Evolutionary conservation across 345 rosid species (phyloP).

Genomic region (Murraya koenigii): DNA sequence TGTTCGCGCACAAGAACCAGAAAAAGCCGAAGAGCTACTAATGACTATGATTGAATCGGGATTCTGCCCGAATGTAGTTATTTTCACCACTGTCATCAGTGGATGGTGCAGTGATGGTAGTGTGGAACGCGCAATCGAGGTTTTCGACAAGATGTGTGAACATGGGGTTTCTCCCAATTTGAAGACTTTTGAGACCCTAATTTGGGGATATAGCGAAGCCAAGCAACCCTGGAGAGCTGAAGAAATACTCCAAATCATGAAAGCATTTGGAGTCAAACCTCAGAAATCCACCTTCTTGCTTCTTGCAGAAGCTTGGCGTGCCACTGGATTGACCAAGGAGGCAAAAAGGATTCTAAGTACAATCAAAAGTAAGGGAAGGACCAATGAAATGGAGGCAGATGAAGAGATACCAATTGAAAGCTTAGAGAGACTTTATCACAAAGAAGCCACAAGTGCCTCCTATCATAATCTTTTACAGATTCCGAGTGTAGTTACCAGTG

Average conservation of each 20-base stretch:
- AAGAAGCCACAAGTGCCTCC: constrained; percentile 24
- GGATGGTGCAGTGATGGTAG: constrained; percentile 61
- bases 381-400: constrained; percentile 10
- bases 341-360: constrained; percentile 39
- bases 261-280: constrained; percentile 48
- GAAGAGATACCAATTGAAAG: constrained; percentile 36
- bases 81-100: constrained; percentile 56
- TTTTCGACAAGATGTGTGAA: constrained; percentile 52
- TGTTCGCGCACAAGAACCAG: constrained; percentile 50
- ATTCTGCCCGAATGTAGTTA: constrained; percentile 44
- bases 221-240: constrained; percentile 73
- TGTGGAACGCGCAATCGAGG: constrained; percentile 49
- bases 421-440: constrained; percentile 47
- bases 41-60: constrained; percentile 38
- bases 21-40: constrained; percentile 54
- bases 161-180: constrained; percentile 51
- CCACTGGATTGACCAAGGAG: constrained; percentile 52
- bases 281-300: constrained; percentile 49
- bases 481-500: constrained; percentile 21
- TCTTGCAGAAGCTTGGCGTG: constrained; percentile 55
- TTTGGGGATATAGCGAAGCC: constrained; percentile 52
- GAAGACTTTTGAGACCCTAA: constrained; percentile 55
- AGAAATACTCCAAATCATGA: constrained; percentile 53
- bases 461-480: constrained; percentile 34
- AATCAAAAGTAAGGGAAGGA: constrained; percentile 23